phyloP scores from a whole-genome alignment of 495 filamentous ascomycete species.

The Hypoxylon subgilvum region DNA sequence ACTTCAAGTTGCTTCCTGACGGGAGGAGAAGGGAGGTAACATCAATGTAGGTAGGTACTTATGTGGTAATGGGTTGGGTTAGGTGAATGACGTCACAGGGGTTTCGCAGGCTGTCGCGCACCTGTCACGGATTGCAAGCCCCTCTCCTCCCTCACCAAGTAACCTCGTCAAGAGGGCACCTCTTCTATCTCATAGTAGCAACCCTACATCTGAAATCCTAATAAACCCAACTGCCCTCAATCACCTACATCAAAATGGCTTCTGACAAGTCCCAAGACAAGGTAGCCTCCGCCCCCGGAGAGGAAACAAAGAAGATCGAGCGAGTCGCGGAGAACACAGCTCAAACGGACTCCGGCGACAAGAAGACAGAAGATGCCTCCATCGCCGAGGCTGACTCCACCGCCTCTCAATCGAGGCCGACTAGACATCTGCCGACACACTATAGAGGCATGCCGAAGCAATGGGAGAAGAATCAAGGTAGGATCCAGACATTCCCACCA shows the following conservation, averaged over 20 bases:
- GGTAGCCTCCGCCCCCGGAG: not conserved
- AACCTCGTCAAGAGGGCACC: too few relatives aligned
- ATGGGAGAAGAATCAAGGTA: constrained; percentile 43
- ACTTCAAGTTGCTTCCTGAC: too few relatives aligned
- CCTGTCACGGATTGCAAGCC: too few relatives aligned
- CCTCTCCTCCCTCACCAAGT: not conserved
- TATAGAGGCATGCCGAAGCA: constrained; percentile 42
- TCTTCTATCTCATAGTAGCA: not conserved
- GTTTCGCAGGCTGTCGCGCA: not conserved
- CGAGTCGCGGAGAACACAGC: constrained; percentile 3
- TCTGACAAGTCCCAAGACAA: constrained; percentile 25
- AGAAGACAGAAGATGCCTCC: constrained; percentile 29
- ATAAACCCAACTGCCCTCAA: not conserved
- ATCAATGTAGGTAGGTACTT: too few relatives aligned
- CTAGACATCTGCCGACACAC: constrained; percentile 28
- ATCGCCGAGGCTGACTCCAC: constrained; percentile 21
- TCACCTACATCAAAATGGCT: constrained; percentile 20
- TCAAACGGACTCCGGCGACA: constrained; percentile 20
- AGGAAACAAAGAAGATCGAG: constrained; percentile 11
- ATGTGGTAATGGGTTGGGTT: too few relatives aligned
- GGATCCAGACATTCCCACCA: not conserved
- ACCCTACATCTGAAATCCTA: not conserved
- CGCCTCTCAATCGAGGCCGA: constrained; percentile 9
- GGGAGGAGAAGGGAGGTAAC: too few relatives aligned
- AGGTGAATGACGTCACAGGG: constrained; percentile 3